Evolutionary conservation across 768 basidiomycete species (phyloP).

Genomic region (Mycena polygramma): DNA sequence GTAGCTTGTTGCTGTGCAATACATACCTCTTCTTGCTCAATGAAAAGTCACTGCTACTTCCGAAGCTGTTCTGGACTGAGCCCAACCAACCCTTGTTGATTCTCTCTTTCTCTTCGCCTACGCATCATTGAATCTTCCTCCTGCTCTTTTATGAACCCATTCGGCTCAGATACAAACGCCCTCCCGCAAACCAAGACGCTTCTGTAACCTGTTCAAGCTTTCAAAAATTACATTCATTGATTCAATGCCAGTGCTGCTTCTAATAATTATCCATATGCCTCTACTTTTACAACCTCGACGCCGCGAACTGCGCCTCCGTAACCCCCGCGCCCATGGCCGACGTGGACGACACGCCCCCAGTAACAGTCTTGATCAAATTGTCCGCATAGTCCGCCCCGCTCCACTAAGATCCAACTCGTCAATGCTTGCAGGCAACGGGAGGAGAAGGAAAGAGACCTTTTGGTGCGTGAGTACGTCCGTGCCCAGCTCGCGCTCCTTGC

Average conservation of each 20-base stretch:
- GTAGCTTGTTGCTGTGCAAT: too few species aligned
- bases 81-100: too few species aligned
- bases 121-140: too few species aligned
- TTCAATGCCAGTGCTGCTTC: background rate
- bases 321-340: constrained; percentile 99
- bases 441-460: constrained; percentile 67
- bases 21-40: too few species aligned
- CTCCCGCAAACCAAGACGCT: too few species aligned
- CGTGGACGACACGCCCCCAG: constrained; percentile 96
- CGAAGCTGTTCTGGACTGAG: too few species aligned
- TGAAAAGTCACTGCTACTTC: too few species aligned
- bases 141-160: too few species aligned
- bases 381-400: constrained; percentile 96
- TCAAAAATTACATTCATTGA: too few species aligned
- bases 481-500: constrained; percentile 91
- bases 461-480: constrained; percentile 99
- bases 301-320: constrained; percentile 86
- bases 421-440: constrained; percentile 25
- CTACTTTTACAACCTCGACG: constrained; percentile 53
- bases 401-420: constrained; percentile 69
- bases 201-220: too few species aligned
- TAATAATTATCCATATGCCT: background rate
- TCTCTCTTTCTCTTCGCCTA: too few species aligned
- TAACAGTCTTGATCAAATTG: constrained; percentile 93
- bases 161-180: too few species aligned